These are phyloP conservation scores for Stentor coeruleus DNA, from an alignment of 73 alveolate genomes.

Conservation along the genomic window DNA sequence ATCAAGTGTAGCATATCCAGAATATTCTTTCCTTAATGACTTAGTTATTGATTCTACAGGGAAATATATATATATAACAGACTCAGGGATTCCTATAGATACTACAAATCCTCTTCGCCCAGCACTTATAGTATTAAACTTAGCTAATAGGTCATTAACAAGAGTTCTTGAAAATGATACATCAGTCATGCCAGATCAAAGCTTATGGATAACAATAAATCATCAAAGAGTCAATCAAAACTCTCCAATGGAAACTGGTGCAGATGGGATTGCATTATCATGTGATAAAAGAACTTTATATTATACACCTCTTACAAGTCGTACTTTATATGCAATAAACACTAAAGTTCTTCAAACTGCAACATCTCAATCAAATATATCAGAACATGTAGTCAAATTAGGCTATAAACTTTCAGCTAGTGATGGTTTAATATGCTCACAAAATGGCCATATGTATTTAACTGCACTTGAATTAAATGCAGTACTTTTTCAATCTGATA, in stretches of 20 bases:
- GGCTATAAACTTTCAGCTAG: conserved; percentile 60
- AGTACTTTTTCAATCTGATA: conserved; percentile 26
- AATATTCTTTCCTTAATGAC: conserved; percentile 56
- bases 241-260: conserved; percentile 56
- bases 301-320: conserved; percentile 63
- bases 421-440: conserved; percentile 59
- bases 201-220: conserved; percentile 55
- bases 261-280: conserved; percentile 63
- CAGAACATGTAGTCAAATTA: conserved; percentile 23
- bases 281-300: conserved; percentile 47
- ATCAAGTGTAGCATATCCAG: conserved; percentile 31
- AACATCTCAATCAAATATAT: conserved; percentile 17
- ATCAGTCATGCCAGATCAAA: conserved; percentile 43
- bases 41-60: conserved; percentile 45
- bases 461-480: conserved; percentile 59
- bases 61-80: conserved; percentile 50
- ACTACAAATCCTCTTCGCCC: conserved; percentile 32
- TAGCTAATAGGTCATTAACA: conserved; percentile 25
- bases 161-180: conserved; percentile 37
- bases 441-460: conserved; percentile 46
- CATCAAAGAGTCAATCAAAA: conserved; percentile 31
- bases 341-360: conserved; percentile 36
- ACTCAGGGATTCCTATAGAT: conserved; percentile 49
- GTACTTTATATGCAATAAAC: conserved; percentile 49
- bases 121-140: conserved; percentile 48